Base-by-base conservation (phyloP, 2,329 filamentous ascomycete genomes). In the Clarireedia sp. region DNA sequence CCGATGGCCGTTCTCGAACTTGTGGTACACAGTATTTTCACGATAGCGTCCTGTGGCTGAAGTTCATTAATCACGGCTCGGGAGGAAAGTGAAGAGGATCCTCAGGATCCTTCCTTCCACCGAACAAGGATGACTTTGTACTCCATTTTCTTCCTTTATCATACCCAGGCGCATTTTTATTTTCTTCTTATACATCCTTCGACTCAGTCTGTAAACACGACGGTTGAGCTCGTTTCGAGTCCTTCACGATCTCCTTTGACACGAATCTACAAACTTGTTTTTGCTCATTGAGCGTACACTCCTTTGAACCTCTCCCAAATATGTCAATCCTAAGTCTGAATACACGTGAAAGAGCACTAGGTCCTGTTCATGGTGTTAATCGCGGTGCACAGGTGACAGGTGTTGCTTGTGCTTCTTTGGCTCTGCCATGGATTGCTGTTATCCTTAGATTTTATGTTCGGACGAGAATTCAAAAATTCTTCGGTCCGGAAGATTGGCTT, bases 361-460 rank as follows among this genome's bases (percentile, higher is more conserved):
- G 12, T 14, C 3, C 37, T 21, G 48, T 53, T 33, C 12, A 49
- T 16, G 57, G 43, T 14, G 41, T 64, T 21, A 61, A 55, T 37
- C 58, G 62, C 4, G 61, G 62, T 26, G 60, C 62, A 14, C 63
- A 66, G 48, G 63, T 67, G 33, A 67, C 64, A 4, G 65, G 65
- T 19, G 64, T 67, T 40, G 64, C 62, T 2, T 61, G 66, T 37
- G 65, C 68, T 17, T 71, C 74, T 33, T 43, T 75, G 17, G 56
- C 66, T 8, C 38, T 75, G 7, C 68, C 69, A 2, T 68, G 71
- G 54, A 59, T 69, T 33, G 62, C 64, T 2, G 59, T 64, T 10
- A 33, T 50, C 17, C 56, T 69, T 36, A 63, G 67, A 51, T 59
- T 64, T 43, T 67, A 67, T 55, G 64, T 67, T 17, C 59, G 66